phyloP scores from a whole-genome alignment of 306 rosid genomes.

The Gillenia trifoliata region DNA sequence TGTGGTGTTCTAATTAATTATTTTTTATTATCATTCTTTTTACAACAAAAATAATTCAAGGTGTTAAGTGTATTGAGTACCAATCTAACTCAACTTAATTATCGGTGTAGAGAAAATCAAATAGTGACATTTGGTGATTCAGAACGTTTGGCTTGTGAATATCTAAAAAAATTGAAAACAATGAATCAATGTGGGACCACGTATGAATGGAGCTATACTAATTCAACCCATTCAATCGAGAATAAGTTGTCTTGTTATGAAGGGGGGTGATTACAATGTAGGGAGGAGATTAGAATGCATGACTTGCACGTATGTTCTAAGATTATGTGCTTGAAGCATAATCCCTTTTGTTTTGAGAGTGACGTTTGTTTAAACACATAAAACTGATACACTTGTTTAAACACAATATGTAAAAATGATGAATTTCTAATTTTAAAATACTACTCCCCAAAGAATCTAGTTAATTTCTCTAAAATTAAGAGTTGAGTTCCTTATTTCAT shows the following conservation, averaged over 20 bases:
- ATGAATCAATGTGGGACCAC: not conserved
- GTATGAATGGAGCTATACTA: not conserved
- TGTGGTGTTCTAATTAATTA: not conserved
- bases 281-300: not conserved
- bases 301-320: too few species aligned
- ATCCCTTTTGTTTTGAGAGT: too few species aligned
- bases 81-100: too few species aligned
- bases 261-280: not conserved
- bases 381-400: too few species aligned
- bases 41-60: too few species aligned
- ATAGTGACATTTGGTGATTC: not conserved
- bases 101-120: not conserved
- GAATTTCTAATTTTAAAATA: not conserved
- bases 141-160: not conserved
- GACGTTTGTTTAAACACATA: too few species aligned
- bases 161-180: not conserved
- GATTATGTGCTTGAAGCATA: not conserved
- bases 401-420: not conserved
- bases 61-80: too few species aligned
- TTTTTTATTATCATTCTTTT: too few species aligned
- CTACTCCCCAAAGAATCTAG: too few species aligned
- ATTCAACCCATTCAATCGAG: not conserved
- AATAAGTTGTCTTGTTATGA: not conserved
- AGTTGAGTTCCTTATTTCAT: too few species aligned
- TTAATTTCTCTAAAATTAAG: too few species aligned